Percentiles rank a stretch among this genome's conserved stretches.
phyloP scores from a whole-genome alignment of 2,329 filamentous ascomycete species.

The Colletotrichum sp. region DNA sequence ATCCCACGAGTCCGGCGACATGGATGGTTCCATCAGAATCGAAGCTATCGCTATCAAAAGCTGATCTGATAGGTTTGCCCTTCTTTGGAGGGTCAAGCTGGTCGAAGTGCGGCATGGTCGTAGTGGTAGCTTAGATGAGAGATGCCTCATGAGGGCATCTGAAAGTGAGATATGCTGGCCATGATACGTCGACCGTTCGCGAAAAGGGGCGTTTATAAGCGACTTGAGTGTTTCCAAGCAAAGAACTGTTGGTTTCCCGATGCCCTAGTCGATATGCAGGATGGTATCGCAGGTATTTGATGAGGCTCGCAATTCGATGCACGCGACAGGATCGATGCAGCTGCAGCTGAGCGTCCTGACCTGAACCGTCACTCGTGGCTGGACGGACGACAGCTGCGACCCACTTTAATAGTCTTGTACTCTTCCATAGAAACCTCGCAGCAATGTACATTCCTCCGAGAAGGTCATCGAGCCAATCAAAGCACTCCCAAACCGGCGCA shows the following conservation, averaged over 20 bases:
- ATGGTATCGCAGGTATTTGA: background rate
- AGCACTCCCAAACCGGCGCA: background rate
- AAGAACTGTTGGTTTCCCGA: background rate
- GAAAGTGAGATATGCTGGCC: conserved; percentile 13
- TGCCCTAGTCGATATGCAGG: background rate
- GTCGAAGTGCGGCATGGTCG: conserved; percentile 55
- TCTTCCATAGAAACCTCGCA: background rate
- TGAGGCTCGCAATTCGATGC: conserved; percentile 12
- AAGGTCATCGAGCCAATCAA: background rate
- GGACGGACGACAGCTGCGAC: background rate
- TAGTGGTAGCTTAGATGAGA: conserved; percentile 6
- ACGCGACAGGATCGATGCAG: conserved; percentile 15
- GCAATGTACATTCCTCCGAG: background rate
- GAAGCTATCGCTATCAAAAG: conserved; percentile 87
- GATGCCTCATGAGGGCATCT: conserved; percentile 20
- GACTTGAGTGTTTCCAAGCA: background rate
- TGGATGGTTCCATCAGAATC: conserved; percentile 84
- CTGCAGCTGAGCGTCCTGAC: background rate
- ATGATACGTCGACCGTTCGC: conserved; percentile 1
- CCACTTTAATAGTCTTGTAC: background rate
- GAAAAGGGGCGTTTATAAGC: background rate
- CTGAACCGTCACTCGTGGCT: background rate
- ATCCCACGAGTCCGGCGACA: conserved; percentile 82
- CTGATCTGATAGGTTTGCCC: conserved; percentile 66
- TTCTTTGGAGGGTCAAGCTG: conserved; percentile 56